Conservation (phyloP, 2,329 filamentous ascomycete species). For the Diaporthe sp. region DNA sequence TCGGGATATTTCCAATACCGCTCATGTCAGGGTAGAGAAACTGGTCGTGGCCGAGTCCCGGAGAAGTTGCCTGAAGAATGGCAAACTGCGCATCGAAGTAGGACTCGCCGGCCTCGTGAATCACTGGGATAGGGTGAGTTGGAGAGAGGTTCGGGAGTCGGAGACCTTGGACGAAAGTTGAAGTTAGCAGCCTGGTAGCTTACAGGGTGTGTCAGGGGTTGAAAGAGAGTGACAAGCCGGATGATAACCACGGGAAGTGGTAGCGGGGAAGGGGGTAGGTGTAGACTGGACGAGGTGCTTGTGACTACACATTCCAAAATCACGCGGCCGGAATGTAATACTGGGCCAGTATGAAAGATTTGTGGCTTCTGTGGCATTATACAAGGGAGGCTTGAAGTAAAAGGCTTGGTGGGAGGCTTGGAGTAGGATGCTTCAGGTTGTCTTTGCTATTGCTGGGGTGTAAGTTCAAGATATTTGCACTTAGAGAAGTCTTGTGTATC, state of each 20-base stretch:
- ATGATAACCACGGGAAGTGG: neutral
- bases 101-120: neutral
- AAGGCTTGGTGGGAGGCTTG: neutral
- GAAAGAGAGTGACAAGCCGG: neutral
- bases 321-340: too few species aligned
- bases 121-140: conserved; percentile 10
- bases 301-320: neutral
- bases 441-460: neutral
- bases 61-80: neutral
- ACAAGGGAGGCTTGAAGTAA: neutral
- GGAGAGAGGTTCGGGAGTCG: neutral
- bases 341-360: neutral
- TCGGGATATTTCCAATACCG: neutral
- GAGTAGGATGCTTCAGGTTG: neutral
- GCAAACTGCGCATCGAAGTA: neutral
- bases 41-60: neutral
- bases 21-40: neutral
- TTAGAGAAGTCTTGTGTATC: too few species aligned
- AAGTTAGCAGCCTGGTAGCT: neutral
- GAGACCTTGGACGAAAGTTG: neutral
- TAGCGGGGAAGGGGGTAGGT: neutral
- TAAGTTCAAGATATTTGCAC: neutral
- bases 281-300: neutral
- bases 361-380: neutral
- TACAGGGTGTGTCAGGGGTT: too few species aligned